Base-by-base conservation (phyloP, 108 stramenopile species). In the Stephanodiscus minutulus region DNA sequence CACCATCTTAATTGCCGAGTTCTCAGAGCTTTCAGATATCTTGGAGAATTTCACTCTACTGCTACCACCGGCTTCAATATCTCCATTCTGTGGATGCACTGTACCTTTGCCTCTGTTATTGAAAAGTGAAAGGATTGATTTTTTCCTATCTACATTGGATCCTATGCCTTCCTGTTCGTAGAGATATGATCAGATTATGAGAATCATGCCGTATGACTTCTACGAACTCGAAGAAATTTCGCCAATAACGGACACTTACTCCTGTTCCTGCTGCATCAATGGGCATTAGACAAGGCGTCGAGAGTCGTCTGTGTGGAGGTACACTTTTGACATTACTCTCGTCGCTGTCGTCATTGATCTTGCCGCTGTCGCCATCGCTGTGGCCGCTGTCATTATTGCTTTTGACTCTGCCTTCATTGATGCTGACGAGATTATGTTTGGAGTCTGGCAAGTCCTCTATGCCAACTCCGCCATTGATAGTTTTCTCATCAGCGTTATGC, bases 1-100 rank as follows among this genome's bases (percentile, higher is more conserved):
- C 37, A 77, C 76, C 76, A 77, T 64, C 37, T 66, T 77, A 49
- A 50, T 60, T 35, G 46, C 64, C n/a, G 37, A 3, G 10, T 43
- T 68, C 41, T 61, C 44, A 37, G 64, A 56, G 20, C 37, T 50
- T 35, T 31, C 62, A 43, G 63, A 28, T 36, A 64, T 57, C 2
- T 43, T 62, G 5, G 63, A 69, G 47, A 77, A 65, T 59, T 64
- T 52, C 12, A 49, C 24, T 31, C 58, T 43, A 4, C 76, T 55
- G 49, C 31, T 58, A 7, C 27, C 59, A 9, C 77, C 77, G n/a
- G 77, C 61, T 49, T 72, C 71, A 12, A 72, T 62, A 9, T 72
- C 71, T 7, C 37, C 62, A 39, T 60, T 47, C 18, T 70, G 46
- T 29, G 66, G 77, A 61, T 66, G 66, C 64, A 67, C 65, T 33